phyloP scores from a whole-genome alignment of 2,329 filamentous ascomycete species.

The Raffaelea ambrosiae region DNA sequence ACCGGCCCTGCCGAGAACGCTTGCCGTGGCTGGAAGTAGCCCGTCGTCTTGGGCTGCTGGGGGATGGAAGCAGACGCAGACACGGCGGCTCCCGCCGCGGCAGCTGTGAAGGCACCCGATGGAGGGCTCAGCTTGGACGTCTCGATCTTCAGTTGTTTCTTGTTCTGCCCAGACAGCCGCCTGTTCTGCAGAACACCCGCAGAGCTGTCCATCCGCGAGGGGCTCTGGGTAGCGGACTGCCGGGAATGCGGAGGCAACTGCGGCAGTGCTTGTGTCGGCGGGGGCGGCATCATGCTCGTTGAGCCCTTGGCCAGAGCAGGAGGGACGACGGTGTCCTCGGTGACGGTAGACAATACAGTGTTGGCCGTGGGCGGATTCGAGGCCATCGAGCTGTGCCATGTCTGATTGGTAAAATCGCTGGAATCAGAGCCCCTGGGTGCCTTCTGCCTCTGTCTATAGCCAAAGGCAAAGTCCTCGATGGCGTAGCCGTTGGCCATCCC shows the following conservation, averaged over 20 bases:
- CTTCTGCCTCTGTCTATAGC: conserved; percentile 37
- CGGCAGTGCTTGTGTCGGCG: conserved; percentile 39
- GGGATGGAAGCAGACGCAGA: conserved; percentile 8
- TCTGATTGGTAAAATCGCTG: conserved; percentile 66
- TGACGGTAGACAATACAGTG: conserved; percentile 63
- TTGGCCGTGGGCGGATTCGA: conserved; percentile 59
- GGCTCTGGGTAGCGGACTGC: conserved; percentile 19
- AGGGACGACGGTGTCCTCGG: conserved; percentile 39
- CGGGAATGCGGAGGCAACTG: conserved; percentile 31
- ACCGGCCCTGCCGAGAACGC: conserved; percentile 28
- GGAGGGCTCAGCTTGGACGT: conserved; percentile 39
- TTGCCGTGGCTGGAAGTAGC: conserved; percentile 32
- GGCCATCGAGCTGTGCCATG: conserved; percentile 71
- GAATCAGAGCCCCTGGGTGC: conserved; percentile 74
- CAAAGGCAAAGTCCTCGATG: conserved; percentile 75
- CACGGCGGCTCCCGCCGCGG: not conserved
- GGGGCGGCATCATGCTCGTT: conserved; percentile 29
- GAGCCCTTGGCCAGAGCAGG: conserved; percentile 19
- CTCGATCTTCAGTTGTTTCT: conserved; percentile 83
- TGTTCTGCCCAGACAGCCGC: conserved; percentile 70
- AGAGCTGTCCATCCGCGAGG: conserved; percentile 7
- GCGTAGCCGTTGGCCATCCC: conserved; percentile 80
- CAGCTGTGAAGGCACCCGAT: not conserved
- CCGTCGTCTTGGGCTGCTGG: conserved; percentile 21
- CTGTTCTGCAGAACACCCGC: conserved; percentile 63